A percentile compares a stretch with the other conserved stretches of the same genome.
These are phyloP conservation scores for Poa pratensis DNA, from an alignment of 176 grass and related monocot species.

Conservation along the genomic window DNA sequence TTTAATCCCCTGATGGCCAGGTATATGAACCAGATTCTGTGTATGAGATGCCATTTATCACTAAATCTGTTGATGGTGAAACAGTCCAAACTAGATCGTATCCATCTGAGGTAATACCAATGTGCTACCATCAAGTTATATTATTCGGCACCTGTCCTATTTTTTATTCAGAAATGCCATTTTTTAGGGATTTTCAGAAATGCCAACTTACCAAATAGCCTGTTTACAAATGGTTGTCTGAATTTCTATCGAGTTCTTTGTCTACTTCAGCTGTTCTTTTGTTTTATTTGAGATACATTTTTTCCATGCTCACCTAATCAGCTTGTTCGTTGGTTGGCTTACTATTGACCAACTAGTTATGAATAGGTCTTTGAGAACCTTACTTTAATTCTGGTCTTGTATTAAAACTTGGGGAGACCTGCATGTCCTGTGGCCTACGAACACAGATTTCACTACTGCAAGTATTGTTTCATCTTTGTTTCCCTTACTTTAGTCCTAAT, in stretches of 20 bases:
- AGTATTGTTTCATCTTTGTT: background rate
- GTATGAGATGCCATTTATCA: slow-evolving; percentile 50
- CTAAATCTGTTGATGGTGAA: slow-evolving; percentile 51
- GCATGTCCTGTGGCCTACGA: background rate
- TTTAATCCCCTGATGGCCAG: slow-evolving; percentile 50
- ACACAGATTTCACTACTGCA: background rate
- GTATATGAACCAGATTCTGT: slow-evolving; percentile 52
- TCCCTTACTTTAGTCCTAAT: slow-evolving; percentile 3
- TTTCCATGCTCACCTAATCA: background rate
- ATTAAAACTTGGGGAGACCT: slow-evolving; percentile 6
- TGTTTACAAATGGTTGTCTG: slow-evolving; percentile 4
- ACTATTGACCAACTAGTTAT: background rate
- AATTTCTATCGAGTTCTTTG: slow-evolving; percentile 13
- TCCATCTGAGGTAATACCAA: slow-evolving; percentile 58
- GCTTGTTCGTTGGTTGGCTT: background rate
- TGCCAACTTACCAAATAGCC: background rate
- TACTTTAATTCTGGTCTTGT: slow-evolving; percentile 12
- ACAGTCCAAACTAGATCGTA: slow-evolving; percentile 42
- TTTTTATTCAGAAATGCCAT: background rate
- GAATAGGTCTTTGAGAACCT: slow-evolving; percentile 10
- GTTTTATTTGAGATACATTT: background rate
- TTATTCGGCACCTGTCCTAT: background rate
- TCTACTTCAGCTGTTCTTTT: background rate
- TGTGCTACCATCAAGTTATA: slow-evolving; percentile 5
- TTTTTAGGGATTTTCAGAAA: background rate